These are phyloP conservation scores for Pistacia atlantica DNA, from an alignment of 345 rosid genomes.

Conservation along the genomic window DNA sequence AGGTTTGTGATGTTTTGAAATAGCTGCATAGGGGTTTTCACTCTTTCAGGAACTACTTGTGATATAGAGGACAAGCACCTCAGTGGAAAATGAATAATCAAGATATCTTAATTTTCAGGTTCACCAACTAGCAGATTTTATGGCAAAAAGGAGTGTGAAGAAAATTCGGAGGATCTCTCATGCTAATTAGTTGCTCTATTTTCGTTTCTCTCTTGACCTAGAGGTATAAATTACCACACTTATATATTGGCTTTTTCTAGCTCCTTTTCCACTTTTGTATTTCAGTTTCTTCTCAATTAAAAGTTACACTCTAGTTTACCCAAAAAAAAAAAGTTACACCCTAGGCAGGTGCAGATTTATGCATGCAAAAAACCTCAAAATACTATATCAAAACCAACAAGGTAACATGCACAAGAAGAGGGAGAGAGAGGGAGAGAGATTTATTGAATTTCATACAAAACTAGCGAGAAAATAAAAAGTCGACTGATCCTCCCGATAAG, in stretches of 20 bases:
- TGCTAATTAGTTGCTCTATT: neutral
- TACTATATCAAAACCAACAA: neutral
- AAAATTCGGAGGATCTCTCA: constrained; percentile 3
- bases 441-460: neutral
- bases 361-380: neutral
- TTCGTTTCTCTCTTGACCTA: constrained; percentile 4
- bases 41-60: neutral
- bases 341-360: neutral
- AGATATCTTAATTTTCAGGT: neutral
- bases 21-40: neutral
- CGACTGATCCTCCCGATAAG: neutral
- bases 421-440: neutral
- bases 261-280: neutral
- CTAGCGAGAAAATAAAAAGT: neutral
- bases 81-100: neutral
- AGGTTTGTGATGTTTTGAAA: neutral
- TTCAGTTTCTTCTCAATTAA: neutral
- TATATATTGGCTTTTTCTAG: neutral
- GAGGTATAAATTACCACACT: neutral
- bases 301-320: neutral
- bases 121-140: constrained; percentile 5
- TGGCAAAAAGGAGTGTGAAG: neutral
- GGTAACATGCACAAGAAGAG: neutral
- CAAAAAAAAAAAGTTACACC: neutral
- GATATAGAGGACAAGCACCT: neutral